A percentile compares a stretch with the other conserved stretches of the same genome.
Conservation (phyloP, 83 land plant genomes). For the Picea abies region DNA sequence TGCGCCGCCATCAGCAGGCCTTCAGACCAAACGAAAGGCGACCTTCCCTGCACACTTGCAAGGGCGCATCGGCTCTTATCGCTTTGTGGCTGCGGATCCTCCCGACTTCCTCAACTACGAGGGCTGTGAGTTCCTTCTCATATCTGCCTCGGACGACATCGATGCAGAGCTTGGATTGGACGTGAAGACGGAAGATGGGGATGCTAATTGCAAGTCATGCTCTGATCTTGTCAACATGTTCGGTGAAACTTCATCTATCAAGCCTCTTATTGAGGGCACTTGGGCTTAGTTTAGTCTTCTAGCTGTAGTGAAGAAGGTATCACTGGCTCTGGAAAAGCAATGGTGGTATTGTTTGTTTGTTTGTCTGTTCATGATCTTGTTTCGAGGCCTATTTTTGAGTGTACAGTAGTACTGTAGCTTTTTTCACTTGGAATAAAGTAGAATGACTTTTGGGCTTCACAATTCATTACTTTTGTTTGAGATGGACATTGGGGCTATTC, state of each 20-base stretch:
- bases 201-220: conserved; percentile 28
- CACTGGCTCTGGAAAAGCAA: no score
- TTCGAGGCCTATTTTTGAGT: no score
- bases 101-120: conserved; percentile 89
- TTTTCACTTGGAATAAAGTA: no score
- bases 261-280: conserved; percentile 58
- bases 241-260: conserved; percentile 46
- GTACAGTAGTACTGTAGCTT: no score
- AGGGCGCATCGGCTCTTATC: conserved; percentile 52
- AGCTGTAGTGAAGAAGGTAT: no score
- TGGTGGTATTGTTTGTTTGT: no score
- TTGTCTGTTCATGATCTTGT: no score
- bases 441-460: no score
- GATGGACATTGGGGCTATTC: no score
- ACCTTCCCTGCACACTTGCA: conserved; percentile 75
- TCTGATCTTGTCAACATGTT: conserved; percentile 62
- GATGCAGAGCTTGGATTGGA: conserved; percentile 83
- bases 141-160: conserved; percentile 78
- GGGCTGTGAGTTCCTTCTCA: conserved; percentile 89
- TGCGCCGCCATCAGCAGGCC: conserved; percentile 43
- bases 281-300: conserved; percentile 41
- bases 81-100: conserved; percentile 78
- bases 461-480: no score
- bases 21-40: conserved; percentile 75
- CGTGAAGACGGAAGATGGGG: conserved; percentile 31